phyloP scores from a whole-genome alignment of 176 grass and related monocot species.

The Pontederia paniculata region DNA sequence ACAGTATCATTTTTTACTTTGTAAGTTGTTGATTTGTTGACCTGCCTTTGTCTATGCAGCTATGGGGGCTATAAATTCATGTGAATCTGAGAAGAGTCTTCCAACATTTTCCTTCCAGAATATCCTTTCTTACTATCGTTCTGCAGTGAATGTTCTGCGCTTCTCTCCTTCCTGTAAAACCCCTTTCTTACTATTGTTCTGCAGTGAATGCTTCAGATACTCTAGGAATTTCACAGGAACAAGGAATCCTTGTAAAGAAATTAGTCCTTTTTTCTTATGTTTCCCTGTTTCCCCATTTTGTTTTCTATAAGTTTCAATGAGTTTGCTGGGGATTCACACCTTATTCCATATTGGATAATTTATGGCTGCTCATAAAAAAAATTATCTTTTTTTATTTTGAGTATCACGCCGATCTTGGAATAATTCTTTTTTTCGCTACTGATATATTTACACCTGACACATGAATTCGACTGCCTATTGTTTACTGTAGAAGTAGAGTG shows the following conservation, averaged over 20 bases:
- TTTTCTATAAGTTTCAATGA: too few species aligned
- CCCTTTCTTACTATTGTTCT: not conserved
- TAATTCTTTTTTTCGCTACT: too few species aligned
- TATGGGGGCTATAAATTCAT: conserved; percentile 50
- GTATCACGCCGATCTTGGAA: too few species aligned
- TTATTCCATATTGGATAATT: too few species aligned
- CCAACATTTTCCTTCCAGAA: conserved; percentile 56
- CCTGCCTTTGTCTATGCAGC: conserved; percentile 31
- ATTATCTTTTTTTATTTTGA: too few species aligned
- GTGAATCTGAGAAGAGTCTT: conserved; percentile 44
- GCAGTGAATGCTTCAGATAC: not conserved
- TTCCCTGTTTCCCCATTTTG: too few species aligned
- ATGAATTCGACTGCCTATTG: too few species aligned
- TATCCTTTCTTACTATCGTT: conserved; percentile 65
- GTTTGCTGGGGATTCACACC: too few species aligned
- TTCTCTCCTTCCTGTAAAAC: conserved; percentile 77
- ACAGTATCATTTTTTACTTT: not conserved
- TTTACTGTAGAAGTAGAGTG: too few species aligned
- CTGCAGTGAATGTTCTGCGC: conserved; percentile 77
- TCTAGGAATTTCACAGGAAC: not conserved
- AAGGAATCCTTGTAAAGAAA: not conserved
- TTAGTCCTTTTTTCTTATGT: not conserved
- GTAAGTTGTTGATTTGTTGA: not conserved
- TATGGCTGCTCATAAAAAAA: too few species aligned
- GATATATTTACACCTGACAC: too few species aligned